These are phyloP conservation scores for Scheffersomyces stambukii DNA, from an alignment of 1,139 yeast species.

Conservation along the genomic window DNA sequence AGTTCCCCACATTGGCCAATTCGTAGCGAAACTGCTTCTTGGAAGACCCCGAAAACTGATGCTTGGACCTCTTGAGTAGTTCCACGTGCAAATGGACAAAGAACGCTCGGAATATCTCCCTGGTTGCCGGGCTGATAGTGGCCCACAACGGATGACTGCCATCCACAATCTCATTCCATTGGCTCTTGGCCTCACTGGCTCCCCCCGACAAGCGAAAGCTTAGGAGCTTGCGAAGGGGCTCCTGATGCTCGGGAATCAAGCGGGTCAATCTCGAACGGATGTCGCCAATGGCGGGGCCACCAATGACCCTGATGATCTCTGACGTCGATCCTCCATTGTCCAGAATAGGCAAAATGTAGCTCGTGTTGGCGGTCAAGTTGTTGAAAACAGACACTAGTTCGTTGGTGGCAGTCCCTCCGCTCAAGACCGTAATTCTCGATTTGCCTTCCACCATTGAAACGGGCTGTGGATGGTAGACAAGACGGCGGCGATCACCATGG, in stretches of 20 bases:
- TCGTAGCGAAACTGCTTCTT: conserved; percentile 62
- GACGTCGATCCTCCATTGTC: conserved; percentile 97
- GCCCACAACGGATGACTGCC: conserved; percentile 75
- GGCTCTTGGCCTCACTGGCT: conserved; percentile 50
- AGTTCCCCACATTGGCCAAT: conserved; percentile 79
- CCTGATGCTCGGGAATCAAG: conserved; percentile 52
- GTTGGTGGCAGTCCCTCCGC: conserved; percentile 80
- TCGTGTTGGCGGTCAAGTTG: conserved; percentile 35
- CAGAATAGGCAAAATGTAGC: conserved; percentile 76
- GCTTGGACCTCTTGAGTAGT: conserved; percentile 62
- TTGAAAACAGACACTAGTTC: conserved; percentile 51
- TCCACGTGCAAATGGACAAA: conserved; percentile 77
- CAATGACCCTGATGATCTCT: conserved; percentile 81
- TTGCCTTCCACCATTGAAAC: too few species aligned
- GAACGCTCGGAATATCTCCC: conserved; percentile 74
- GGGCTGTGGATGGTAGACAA: too few species aligned
- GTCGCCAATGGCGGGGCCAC: conserved; percentile 96
- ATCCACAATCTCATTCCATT: conserved; percentile 78
- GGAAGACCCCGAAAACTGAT: conserved; percentile 25
- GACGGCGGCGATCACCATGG: too few species aligned
- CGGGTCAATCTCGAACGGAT: conserved; percentile 77
- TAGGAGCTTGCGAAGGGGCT: conserved; percentile 44
- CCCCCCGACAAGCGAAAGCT: conserved; percentile 59
- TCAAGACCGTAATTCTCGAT: conserved; percentile 52
- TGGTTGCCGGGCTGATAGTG: conserved; percentile 55